phyloP scores from a whole-genome alignment of 306 rosid genomes.

The Begonia peltatifolia region DNA sequence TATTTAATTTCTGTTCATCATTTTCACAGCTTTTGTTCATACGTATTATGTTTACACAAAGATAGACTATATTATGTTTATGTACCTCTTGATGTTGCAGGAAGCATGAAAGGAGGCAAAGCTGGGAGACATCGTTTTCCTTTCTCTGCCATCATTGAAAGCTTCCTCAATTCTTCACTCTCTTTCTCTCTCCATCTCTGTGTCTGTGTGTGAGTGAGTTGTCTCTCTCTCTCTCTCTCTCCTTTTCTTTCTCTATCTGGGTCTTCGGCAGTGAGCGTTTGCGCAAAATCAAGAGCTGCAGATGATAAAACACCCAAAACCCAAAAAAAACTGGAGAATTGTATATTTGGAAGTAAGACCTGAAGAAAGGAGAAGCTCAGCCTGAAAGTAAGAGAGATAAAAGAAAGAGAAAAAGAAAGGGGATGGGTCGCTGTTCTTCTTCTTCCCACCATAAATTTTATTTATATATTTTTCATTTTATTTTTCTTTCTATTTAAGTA shows the following conservation, averaged over 20 bases:
- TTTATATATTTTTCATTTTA: conserved; percentile 18
- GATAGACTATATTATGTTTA: conserved; percentile 6
- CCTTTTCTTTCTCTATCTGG: conserved; percentile 34
- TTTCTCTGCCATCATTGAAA: conserved; percentile 40
- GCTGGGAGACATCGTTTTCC: conserved; percentile 70
- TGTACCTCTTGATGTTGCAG: conserved; percentile 58
- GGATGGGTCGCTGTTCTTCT: conserved; percentile 53
- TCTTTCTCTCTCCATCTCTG: conserved; percentile 14
- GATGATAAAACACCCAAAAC: conserved; percentile 6
- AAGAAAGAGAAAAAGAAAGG: conserved; percentile 24
- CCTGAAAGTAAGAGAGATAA: conserved; percentile 7
- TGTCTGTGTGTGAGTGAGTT: conserved; percentile 34
- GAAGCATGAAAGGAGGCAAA: conserved; percentile 51
- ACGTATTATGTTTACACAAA: conserved; percentile 2
- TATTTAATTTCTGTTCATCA: too few relatives aligned
- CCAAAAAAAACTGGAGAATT: conserved; percentile 2
- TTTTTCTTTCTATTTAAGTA: conserved; percentile 7
- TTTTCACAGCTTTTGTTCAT: conserved; percentile 8
- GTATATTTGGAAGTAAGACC: conserved; percentile 28
- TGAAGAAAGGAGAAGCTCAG: conserved; percentile 5
- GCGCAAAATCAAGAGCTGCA: conserved; percentile 36
- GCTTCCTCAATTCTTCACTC: conserved; percentile 29
- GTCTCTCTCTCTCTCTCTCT: conserved; percentile 51
- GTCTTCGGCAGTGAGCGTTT: conserved; percentile 32
- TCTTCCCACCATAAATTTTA: conserved; percentile 32